Evolutionary conservation across 2,329 filamentous ascomycete genomes (phyloP), one percentile per base, ranked within the genome.

Genomic region (Pseudogymnoascus sp.): DNA sequence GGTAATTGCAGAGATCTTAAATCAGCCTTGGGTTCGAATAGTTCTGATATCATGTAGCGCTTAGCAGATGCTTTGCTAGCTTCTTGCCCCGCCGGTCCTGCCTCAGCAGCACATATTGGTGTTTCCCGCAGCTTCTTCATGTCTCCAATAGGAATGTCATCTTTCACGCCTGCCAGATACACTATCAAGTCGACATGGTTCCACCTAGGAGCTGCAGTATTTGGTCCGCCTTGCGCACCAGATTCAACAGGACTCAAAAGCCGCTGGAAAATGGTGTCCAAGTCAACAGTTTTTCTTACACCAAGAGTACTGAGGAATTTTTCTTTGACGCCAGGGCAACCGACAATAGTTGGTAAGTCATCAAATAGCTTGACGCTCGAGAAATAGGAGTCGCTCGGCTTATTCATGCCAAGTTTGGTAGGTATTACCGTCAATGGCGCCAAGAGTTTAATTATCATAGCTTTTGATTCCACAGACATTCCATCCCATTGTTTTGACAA

Each of bases 151-250:
- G 94, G 94, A 64, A 99, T 97, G 68, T 99, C 94, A 60, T 89
- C 84, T 64, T 85, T 86, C 29, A 99, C 94, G 7, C 92, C 96
- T 9, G 93, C 85, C 45, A 99, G 82, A 69, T 99, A 99, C 69
- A 92, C 93, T 74, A 99, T 92, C 27, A 99, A 79, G 72, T 99
- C 93, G 64, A 96, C 86, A 72, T 97, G 93, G 63, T 91, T 97
- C 90, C 90, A 96, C 73, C 87, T 86, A 64, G 81, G 82, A 21
- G 77, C 75, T 21, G 78, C 79, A 37, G 75, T 75, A 27, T 13
- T 10, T 21, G 12, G 5, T 27, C 82, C 81, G 18, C 76, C 73
- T 18, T 73, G 71, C n/a, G 79, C 78, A 8, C 73, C 74, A 12
- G 80, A 77, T 0, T 78, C 70, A 0, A 85, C 79, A 13, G 82